Conservation (phyloP, 305 asterid genomes). For the Plantago coronopus region DNA sequence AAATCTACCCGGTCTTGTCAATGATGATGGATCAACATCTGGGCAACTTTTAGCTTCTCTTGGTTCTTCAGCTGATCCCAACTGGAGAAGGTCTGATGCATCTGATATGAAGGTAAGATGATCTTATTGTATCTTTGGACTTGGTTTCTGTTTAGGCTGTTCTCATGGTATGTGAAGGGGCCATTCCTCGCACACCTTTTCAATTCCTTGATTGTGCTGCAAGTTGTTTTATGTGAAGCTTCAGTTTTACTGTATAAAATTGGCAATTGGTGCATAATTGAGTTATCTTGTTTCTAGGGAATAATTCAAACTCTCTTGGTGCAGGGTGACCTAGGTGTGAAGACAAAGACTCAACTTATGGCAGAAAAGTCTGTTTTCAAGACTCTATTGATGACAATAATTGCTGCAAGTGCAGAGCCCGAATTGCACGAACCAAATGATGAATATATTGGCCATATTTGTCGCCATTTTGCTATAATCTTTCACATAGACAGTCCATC, state of each 20-base stretch:
- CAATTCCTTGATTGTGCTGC: conserved; percentile 3
- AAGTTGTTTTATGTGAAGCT: conserved; percentile 19
- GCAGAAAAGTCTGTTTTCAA: conserved; percentile 97
- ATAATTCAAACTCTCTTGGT: conserved; percentile 24
- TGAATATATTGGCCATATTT: conserved; percentile 69
- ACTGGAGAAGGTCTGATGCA: conserved; percentile 85
- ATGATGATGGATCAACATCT: conserved; percentile 69
- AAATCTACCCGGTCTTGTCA: conserved; percentile 86
- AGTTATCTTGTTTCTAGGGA: conserved; percentile 5
- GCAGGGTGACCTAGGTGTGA: conserved; percentile 99
- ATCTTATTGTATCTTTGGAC: neutral
- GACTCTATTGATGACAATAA: conserved; percentile 83
- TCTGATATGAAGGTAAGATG: conserved; percentile 79
- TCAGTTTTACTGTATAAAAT: conserved; percentile 17
- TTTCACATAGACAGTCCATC: conserved; percentile 78
- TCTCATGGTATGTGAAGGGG: conserved; percentile 10
- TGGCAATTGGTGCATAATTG: neutral
- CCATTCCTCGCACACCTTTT: conserved; percentile 14
- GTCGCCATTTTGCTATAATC: conserved; percentile 96
- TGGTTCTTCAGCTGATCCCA: conserved; percentile 80
- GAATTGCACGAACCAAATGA: conserved; percentile 79
- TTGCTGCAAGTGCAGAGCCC: conserved; percentile 92
- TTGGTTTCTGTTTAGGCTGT: conserved; percentile 3
- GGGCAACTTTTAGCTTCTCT: conserved; percentile 66
- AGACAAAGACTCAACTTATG: conserved; percentile 99